Evolutionary conservation across 2,329 filamentous ascomycete genomes (phyloP).

Genomic region (Drechslerella stenobrocha): DNA sequence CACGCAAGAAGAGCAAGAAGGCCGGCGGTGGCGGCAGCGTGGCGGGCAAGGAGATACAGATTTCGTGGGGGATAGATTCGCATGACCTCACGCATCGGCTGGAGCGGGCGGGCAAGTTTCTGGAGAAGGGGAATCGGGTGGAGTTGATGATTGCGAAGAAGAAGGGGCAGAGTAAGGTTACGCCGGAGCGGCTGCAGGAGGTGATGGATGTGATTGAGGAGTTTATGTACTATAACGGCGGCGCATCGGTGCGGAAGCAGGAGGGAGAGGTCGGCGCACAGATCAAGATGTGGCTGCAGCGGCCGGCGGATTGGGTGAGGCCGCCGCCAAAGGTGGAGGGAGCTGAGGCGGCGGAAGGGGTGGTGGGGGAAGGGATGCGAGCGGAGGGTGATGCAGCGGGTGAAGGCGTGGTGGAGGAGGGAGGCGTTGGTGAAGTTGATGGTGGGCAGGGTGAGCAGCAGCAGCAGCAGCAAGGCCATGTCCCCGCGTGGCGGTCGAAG

Average conservation of each 20-base stretch:
- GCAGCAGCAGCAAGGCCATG: conserved; percentile 11
- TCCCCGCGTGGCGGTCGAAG: conserved; percentile 36
- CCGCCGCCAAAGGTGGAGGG: conserved; percentile 31
- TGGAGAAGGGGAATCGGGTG: conserved; percentile 74
- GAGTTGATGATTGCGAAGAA: conserved; percentile 73
- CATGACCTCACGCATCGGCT: conserved; percentile 76
- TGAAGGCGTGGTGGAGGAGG: neutral
- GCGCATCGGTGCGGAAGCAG: conserved; percentile 18
- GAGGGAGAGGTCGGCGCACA: conserved; percentile 26
- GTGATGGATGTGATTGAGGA: conserved; percentile 62
- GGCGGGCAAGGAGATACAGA: conserved; percentile 72
- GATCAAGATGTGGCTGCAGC: conserved; percentile 33
- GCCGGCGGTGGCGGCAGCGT: no score
- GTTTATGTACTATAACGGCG: conserved; percentile 46
- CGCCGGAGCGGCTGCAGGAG: conserved; percentile 64
- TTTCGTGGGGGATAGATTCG: conserved; percentile 81
- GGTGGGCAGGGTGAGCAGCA: neutral
- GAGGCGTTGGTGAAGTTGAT: neutral
- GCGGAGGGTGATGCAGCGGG: neutral
- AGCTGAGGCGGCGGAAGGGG: conserved; percentile 10
- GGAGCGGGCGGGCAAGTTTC: conserved; percentile 68
- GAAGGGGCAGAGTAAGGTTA: conserved; percentile 65
- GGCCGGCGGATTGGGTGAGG: conserved; percentile 40
- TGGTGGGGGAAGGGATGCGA: conserved; percentile 5
- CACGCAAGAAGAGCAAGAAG: conserved; percentile 23